phyloP scores from a whole-genome alignment of 2,329 filamentous ascomycete species.

The Cylindrodendrum hubeiense region DNA sequence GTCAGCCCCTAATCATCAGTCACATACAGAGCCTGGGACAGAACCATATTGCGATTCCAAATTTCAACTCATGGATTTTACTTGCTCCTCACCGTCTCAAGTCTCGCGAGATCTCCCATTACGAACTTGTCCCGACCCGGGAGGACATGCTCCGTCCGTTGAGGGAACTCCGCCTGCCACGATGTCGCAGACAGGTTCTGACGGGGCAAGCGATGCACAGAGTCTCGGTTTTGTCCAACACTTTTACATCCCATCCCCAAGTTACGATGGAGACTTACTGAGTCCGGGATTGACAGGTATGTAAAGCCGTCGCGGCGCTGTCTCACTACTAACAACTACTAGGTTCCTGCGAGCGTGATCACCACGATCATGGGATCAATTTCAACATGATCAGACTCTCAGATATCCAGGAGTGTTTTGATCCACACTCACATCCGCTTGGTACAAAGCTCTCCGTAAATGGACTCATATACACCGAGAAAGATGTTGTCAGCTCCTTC shows the following conservation, averaged over 20 bases:
- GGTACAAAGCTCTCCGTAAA: neutral
- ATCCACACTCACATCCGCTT: neutral
- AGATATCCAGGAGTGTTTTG: neutral
- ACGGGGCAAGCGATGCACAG: neutral
- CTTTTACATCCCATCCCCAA: neutral
- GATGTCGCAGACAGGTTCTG: no score
- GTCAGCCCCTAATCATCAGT: neutral
- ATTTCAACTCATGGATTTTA: neutral
- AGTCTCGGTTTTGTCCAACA: neutral
- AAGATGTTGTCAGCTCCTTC: neutral
- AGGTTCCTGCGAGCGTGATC: neutral
- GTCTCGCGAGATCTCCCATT: neutral
- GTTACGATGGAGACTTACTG: neutral
- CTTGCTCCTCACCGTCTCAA: neutral
- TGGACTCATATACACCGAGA: conserved; percentile 1
- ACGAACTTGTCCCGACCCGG: neutral
- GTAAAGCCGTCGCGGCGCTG: neutral
- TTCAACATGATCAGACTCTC: neutral
- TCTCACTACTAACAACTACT: neutral
- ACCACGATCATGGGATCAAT: neutral
- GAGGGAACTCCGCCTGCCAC: neutral
- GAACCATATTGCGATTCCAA: neutral
- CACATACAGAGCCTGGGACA: neutral
- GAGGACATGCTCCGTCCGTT: neutral
- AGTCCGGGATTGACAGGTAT: neutral